Evolutionary conservation across 192 early-diverging fungal species (phyloP).

Genomic region (Obelidium mucronatum): DNA sequence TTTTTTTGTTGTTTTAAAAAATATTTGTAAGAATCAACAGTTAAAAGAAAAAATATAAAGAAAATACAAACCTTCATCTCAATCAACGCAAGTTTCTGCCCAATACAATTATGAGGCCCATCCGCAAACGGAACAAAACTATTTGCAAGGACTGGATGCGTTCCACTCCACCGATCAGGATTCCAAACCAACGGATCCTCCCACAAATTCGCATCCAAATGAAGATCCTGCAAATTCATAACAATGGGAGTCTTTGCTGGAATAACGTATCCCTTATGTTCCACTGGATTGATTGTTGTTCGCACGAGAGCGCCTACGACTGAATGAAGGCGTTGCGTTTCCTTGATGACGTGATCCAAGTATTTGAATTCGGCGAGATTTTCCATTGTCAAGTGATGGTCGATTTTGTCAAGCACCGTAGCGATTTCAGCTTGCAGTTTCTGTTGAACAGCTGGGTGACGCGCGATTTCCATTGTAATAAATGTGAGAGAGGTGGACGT

Average conservation of each 20-base stretch:
- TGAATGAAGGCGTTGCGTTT: conserved; percentile 22
- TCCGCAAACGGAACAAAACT: conserved; percentile 54
- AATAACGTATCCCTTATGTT: conserved; percentile 40
- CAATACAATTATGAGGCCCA: conserved; percentile 50
- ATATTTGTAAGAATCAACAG: no score
- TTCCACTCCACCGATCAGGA: conserved; percentile 46
- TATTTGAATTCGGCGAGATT: conserved; percentile 38
- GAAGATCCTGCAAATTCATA: conserved; percentile 41
- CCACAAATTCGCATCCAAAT: conserved; percentile 42
- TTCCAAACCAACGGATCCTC: conserved; percentile 42
- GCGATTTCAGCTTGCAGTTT: conserved; percentile 27
- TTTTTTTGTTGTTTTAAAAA: no score
- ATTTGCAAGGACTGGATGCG: conserved; percentile 36
- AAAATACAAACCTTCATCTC: conserved; percentile 36
- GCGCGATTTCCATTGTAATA: conserved; percentile 26
- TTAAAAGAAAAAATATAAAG: conserved; percentile 4
- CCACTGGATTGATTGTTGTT: conserved; percentile 8
- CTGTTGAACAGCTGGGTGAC: conserved; percentile 30
- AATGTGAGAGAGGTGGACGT: conserved; percentile 50
- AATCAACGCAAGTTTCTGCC: conserved; percentile 58
- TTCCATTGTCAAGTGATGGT: conserved; percentile 10
- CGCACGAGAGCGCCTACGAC: conserved; percentile 36
- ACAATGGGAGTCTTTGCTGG: conserved; percentile 34
- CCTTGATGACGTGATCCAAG: conserved; percentile 42
- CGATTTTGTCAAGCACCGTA: neutral